phyloP scores from a whole-genome alignment of 192 early-diverging fungal genomes.

The Lunasporangiospora selenospora region DNA sequence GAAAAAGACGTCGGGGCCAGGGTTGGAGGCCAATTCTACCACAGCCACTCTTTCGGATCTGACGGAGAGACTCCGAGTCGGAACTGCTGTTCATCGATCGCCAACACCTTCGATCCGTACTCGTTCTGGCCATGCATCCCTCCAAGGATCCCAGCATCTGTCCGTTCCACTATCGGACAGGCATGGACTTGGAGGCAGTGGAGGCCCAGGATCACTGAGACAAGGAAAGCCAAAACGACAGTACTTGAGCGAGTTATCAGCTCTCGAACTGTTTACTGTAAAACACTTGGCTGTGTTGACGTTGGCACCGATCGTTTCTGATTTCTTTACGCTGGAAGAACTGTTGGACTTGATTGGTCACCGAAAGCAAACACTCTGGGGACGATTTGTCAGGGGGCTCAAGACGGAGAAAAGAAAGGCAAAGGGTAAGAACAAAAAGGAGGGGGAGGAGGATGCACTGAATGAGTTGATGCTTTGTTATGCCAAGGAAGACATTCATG shows the following conservation, averaged over 20 bases:
- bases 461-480: not conserved
- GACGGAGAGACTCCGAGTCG: conserved; percentile 30
- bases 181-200: not conserved
- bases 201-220: not conserved
- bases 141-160: conserved; percentile 17
- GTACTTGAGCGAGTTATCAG: conserved; percentile 73
- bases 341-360: conserved; percentile 78
- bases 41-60: conserved; percentile 24
- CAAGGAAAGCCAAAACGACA: conserved; percentile 34
- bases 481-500: not conserved
- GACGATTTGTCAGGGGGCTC: conserved; percentile 68
- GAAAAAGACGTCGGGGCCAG: conserved; percentile 13
- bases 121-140: conserved; percentile 1
- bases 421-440: conserved; percentile 23
- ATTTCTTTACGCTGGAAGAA: conserved; percentile 73
- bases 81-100: conserved; percentile 41
- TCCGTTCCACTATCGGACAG: not conserved
- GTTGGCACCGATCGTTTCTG: conserved; percentile 73
- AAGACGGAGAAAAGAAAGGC: conserved; percentile 61
- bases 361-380: conserved; percentile 83
- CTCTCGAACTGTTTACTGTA: conserved; percentile 82
- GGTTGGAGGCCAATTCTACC: conserved; percentile 10
- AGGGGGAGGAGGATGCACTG: conserved; percentile 47
- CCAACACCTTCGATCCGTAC: conserved; percentile 6
- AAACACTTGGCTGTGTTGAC: conserved; percentile 83